Evolutionary conservation across 2,329 filamentous ascomycete species (phyloP).

Genomic region (Pestalotiopsis sp.): DNA sequence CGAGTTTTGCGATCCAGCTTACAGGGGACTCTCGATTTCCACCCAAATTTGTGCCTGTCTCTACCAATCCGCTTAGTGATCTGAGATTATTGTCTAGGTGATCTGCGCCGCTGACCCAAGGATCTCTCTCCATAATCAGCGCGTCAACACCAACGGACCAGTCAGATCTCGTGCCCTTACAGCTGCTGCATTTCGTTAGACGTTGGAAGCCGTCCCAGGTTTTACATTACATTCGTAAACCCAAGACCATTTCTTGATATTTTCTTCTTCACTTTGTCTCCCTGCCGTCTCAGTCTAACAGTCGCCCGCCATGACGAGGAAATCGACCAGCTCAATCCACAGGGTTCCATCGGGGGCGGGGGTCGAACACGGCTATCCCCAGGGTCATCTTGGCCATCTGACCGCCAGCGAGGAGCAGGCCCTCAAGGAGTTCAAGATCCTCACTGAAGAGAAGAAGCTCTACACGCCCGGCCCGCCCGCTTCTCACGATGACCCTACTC

Average conservation of each 20-base stretch:
- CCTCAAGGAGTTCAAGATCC: constrained; percentile 70
- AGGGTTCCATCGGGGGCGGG: constrained; percentile 32
- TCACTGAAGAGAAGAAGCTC: constrained; percentile 65
- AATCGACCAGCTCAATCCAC: constrained; percentile 22
- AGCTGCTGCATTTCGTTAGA: neutral
- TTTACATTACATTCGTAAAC: neutral
- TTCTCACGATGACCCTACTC: constrained; percentile 73
- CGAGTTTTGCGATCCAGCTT: neutral
- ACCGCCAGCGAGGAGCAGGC: constrained; percentile 67
- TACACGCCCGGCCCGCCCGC: constrained; percentile 58
- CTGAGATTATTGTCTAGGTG: neutral
- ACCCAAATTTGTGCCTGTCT: neutral
- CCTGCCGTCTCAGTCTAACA: neutral
- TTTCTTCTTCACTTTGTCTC: neutral
- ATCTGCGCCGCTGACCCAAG: neutral
- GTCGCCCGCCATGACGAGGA: constrained; percentile 18
- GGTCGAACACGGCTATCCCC: constrained; percentile 58
- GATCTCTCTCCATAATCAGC: neutral
- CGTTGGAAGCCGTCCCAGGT: neutral
- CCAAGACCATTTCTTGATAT: neutral
- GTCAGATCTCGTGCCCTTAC: neutral
- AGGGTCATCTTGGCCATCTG: constrained; percentile 81
- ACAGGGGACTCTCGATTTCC: neutral
- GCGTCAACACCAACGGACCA: neutral
- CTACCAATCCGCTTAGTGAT: neutral